Conservation (phyloP, 1,139 yeast genomes). For the Kodamaea plutei region DNA sequence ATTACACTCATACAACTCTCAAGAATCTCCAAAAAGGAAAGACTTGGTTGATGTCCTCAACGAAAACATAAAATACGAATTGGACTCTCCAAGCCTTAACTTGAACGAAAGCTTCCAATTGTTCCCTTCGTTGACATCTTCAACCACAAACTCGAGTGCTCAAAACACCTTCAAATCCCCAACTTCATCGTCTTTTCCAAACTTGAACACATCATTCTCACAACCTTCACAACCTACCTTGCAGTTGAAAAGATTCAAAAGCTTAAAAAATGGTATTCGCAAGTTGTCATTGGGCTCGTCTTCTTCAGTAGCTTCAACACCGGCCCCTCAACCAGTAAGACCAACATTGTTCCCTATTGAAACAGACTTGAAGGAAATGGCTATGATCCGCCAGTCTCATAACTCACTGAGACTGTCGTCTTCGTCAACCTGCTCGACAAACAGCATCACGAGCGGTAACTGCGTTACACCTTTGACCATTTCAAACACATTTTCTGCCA, state of each 20-base stretch:
- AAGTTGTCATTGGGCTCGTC: constrained; percentile 24
- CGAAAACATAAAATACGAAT: constrained; percentile 12
- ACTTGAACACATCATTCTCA: constrained; percentile 6
- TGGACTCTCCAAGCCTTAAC: constrained; percentile 18
- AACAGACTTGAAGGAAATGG: constrained; percentile 15
- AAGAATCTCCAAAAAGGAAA: no score
- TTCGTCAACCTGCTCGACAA: constrained; percentile 9
- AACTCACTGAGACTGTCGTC: constrained; percentile 12
- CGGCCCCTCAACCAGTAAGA: constrained; percentile 12
- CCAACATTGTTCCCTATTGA: constrained; percentile 23
- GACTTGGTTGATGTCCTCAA: no score
- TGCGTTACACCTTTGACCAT: constrained; percentile 3
- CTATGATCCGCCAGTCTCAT: constrained; percentile 10
- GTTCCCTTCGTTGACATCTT: constrained; percentile 13
- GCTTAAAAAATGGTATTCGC: constrained; percentile 36
- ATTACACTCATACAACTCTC: no score
- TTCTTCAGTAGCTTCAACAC: constrained; percentile 5
- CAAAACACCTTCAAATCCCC: constrained; percentile 3
- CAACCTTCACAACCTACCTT: constrained; percentile 7
- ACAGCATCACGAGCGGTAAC: constrained; percentile 8
- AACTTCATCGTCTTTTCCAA: constrained; percentile 9
- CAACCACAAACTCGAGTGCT: constrained; percentile 4
- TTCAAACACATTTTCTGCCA: constrained; percentile 2
- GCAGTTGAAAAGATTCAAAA: constrained; percentile 33
- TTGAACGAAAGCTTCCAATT: constrained; percentile 13